Evolutionary conservation across 352 stramenopile genomes (phyloP), one percentile per base, ranked within the genome.

Genomic region (Phytophthora aleatoria): DNA sequence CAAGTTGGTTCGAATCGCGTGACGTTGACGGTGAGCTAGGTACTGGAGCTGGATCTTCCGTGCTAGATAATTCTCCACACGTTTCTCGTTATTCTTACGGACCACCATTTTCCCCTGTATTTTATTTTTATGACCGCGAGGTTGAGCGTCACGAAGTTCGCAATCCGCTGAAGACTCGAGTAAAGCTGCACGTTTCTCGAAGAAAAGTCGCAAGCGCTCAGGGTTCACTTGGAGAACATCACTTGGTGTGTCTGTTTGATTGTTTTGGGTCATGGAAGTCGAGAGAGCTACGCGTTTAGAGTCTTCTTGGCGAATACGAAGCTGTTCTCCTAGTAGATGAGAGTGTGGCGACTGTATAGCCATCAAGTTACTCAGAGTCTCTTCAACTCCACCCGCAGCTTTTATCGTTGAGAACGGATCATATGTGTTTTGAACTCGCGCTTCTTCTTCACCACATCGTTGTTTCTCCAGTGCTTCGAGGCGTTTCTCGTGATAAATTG

Each of bases 371-470:
- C 33, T 69, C 3, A 91, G 28, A 1, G 71, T 76, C 31, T 86
- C 69, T 20, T 89, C 81, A 1, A 91, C 74, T 0, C 81, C 81
- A 35, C 81, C 81, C 3, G 57, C 59, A 27, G 58, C 49, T 63
- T 87, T 89, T 49, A 91, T 89, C 1, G 63, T 58, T 12, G 76
- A 67, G 20, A 90, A 91, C 6, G 81, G 81, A 33, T 89, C 79
- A 51, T 89, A 89, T 3, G 69, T 72, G 28, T 15, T 61, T 45
- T 57, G 50, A 45, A 55, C 36, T 35, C 60, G 60, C 24, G 49
- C 48, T 28, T 61, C 70, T 52, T 67, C 69, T 20, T 64, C 49
- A 2, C 51, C 63, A n/a, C 12, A 38, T 2, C 60, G 44, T 38
- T 70, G 54, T 27, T 7, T 39, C 38, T 75, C 69, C 2, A 47